Evolutionary conservation across 2,329 filamentous ascomycete genomes (phyloP).

Genomic region (Hymenoscyphus infarciens): DNA sequence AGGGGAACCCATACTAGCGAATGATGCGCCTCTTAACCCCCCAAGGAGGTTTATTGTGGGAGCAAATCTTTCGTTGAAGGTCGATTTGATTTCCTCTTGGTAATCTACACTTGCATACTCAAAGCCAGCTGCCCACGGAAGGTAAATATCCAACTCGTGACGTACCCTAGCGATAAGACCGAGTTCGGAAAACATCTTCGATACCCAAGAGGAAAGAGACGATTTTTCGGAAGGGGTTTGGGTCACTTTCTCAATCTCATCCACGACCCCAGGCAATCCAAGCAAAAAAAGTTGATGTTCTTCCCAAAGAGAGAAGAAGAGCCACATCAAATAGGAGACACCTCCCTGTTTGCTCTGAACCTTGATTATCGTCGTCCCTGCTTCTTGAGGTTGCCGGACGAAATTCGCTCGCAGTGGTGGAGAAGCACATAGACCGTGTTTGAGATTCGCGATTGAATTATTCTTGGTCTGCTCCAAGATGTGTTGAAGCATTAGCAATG

Average conservation of each 20-base stretch:
- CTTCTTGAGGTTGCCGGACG: slow-evolving; percentile 30
- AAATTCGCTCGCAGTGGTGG: slow-evolving; percentile 33
- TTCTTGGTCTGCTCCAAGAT: slow-evolving; percentile 35
- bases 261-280: slow-evolving; percentile 19
- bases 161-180: slow-evolving; percentile 18
- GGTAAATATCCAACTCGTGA: slow-evolving; percentile 24
- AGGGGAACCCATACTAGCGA: slow-evolving; percentile 16
- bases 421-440: no score
- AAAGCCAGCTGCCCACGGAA: slow-evolving; percentile 22
- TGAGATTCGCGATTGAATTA: slow-evolving; percentile 27
- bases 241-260: slow-evolving; percentile 20
- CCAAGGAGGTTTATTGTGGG: neutral
- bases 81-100: neutral
- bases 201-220: slow-evolving; percentile 22
- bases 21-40: neutral
- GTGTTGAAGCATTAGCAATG: slow-evolving; percentile 41
- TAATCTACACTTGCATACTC: slow-evolving; percentile 1
- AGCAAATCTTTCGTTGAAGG: neutral
- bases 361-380: slow-evolving; percentile 26
- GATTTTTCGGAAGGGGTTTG: slow-evolving; percentile 21
- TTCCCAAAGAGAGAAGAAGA: slow-evolving; percentile 18
- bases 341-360: slow-evolving; percentile 6
- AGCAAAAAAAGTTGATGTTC: slow-evolving; percentile 10
- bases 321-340: slow-evolving; percentile 11
- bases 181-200: slow-evolving; percentile 16